Base-by-base conservation (phyloP, 73 alveolate genomes). In the Tetrahymena malaccensis region DNA sequence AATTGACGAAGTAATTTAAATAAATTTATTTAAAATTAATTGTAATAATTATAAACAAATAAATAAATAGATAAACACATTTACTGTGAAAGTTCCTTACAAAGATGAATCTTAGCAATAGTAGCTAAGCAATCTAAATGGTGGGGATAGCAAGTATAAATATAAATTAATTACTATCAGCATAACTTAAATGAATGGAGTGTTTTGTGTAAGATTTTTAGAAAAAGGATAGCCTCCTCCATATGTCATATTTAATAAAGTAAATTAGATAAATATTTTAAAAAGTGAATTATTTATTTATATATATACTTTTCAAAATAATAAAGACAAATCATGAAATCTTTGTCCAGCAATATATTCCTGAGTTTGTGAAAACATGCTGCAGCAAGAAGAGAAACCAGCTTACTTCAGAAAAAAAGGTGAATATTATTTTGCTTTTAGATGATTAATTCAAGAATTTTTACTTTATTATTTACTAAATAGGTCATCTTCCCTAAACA, bases 141-240 rank as follows among this genome's bases (percentile, higher is more conserved):
- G 83, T 0, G 27, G 27, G 1, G 83, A 70, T n/a, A 70, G 22
- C 31, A 70, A 31, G 11, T 70, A 27, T 70, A 70, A 70, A 25
- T 70, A 70, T 11, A 70, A 31, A 12, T 8, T 70, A n/a, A 70
- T 70, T 33, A 70, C 89, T 1, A 33, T 70, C 17, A 70, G 89
- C 8, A 70, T 70, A 11, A 70, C 34, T 11, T 22, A 27, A 70
- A 27, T 70, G 89, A 70, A 70, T 70, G 89, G 89, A n/a, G 89
- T 70, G 21, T 70, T 70, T 31, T 70, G 89, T 70, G 89, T 70
- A 19, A 70, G 89, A n/a, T 70, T 70, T 33, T 33, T 70, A 19
- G 89, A 70, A 70, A 70, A 70, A 70, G 89, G 89, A 70, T 70
- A 70, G 37, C 89, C 89, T 70, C 89, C 89, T n/a, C 89, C 89